Evolutionary conservation across 1,284 basidiomycete genomes (phyloP), one percentile per base, ranked within the genome.

Genomic region (Trichosporon sp.): DNA sequence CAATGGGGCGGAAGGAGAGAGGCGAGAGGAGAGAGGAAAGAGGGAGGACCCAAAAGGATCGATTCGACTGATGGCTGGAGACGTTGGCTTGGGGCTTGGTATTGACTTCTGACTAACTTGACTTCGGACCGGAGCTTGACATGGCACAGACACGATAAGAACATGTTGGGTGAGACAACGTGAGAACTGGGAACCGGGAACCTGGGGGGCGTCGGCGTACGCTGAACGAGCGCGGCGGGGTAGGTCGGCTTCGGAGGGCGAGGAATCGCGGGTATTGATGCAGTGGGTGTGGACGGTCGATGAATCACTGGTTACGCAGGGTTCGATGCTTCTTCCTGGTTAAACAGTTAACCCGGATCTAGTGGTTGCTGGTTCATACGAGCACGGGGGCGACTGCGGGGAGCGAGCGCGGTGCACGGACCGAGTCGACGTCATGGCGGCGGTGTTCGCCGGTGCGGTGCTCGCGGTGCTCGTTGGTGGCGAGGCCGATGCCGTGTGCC

Each of bases 401-500:
- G 19, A 14, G 59, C 14, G 59, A 16, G 31, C 21, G 59, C 14
- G 51, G 51, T n/a, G 59, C 59, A n/a, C 32, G 16, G 59, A 16
- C 32, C 7, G 59, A 11, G 59, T 35, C 59, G 16, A n/a, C 59
- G 59, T 63, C 56, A 35, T 61, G 56, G 14, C 56, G 56, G 31
- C 12, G 26, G 26, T 61, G 56, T 8, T 16, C 21, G 11, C 8
- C 4, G 31, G 26, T 19, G 26, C 31, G 31, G 16, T 37, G 26
- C 26, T 26, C 26, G 26, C 26, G 26, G 26, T 26, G 32, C 32
- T 63, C 14, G 14, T 63, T 21, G 16, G 43, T 48, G 11, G 66
- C 73, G 31, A 74, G 65, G 4, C 66, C 73, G 19, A 74, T 68
- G 2, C 73, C 71, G 31, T 74, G 68, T 19, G 32, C 31, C 2